Percentiles rank a stretch among this genome's conserved stretches.
Evolutionary conservation across 345 rosid genomes (phyloP).

Genomic region (Heritiera littoralis): DNA sequence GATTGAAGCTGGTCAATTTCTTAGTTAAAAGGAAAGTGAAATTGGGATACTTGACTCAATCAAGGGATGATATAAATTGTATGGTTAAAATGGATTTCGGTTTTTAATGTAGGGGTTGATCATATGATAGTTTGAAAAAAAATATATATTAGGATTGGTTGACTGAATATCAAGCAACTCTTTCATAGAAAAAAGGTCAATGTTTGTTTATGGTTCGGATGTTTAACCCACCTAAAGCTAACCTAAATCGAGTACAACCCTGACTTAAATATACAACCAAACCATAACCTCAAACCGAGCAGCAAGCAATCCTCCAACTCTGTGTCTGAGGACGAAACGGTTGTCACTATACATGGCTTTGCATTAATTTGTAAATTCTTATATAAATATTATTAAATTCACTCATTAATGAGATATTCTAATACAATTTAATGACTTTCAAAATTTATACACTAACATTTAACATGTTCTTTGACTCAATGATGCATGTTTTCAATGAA

Average conservation of each 20-base stretch:
- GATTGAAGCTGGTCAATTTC: neutral
- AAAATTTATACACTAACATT: too few species aligned
- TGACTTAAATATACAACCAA: neutral
- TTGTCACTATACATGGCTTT: neutral
- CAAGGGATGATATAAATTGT: neutral
- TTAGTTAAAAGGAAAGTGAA: neutral
- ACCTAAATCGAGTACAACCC: neutral
- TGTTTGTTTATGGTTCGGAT: neutral
- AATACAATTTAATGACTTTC: too few species aligned
- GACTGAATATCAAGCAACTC: neutral
- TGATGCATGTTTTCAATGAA: too few species aligned
- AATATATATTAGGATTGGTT: neutral
- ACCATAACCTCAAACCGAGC: neutral
- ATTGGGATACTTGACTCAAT: neutral
- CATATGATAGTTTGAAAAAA: neutral
- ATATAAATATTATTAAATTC: too few species aligned
- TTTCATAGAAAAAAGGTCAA: neutral
- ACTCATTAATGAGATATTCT: too few species aligned
- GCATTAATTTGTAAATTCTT: too few species aligned
- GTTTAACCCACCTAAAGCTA: neutral
- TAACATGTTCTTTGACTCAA: too few species aligned
- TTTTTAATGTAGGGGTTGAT: neutral
- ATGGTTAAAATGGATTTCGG: neutral
- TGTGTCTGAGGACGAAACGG: neutral
- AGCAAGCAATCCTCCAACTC: neutral